Percentiles rank a stretch among this genome's conserved stretches.
Conservation (phyloP, 2,329 filamentous ascomycete genomes). For the Penicillium crustosum region DNA sequence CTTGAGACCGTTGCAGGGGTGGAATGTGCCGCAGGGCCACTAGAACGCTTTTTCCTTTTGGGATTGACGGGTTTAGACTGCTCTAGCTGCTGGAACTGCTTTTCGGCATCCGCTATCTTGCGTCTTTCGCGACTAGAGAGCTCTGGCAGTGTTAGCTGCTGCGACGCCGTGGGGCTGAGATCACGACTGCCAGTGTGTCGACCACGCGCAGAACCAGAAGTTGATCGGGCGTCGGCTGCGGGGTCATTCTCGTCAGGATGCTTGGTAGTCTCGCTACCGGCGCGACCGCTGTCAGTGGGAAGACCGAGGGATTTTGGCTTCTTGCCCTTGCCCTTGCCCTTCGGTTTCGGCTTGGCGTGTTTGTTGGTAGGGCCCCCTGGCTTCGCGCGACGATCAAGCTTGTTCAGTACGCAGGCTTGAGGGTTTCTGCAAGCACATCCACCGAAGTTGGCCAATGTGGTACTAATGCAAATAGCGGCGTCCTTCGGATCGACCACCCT, state of each 20-base stretch:
- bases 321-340: conserved; percentile 45
- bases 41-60: conserved; percentile 58
- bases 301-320: conserved; percentile 40
- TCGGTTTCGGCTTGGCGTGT: conserved; percentile 40
- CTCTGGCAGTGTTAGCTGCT: conserved; percentile 49
- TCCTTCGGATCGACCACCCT: conserved; percentile 44
- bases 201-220: conserved; percentile 56
- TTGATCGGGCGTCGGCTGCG: conserved; percentile 57
- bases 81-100: conserved; percentile 62
- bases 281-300: conserved; percentile 57
- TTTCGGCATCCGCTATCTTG: conserved; percentile 63
- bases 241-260: conserved; percentile 56
- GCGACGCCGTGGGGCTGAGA: conserved; percentile 54
- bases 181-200: conserved; percentile 59
- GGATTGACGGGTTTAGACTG: conserved; percentile 47
- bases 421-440: conserved; percentile 48
- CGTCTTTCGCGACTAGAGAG: conserved; percentile 62
- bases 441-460: conserved; percentile 50
- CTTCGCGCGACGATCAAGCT: conserved; percentile 43
- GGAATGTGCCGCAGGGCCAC: conserved; percentile 55
- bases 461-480: conserved; percentile 48
- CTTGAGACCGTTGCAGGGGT: conserved; percentile 43
- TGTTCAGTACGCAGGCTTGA: conserved; percentile 42
- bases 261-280: conserved; percentile 58
- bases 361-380: background rate